Evolutionary conservation across 2,329 filamentous ascomycete species (phyloP), one percentile per base, ranked within the genome.

Genomic region (Paecilomyces sp.): DNA sequence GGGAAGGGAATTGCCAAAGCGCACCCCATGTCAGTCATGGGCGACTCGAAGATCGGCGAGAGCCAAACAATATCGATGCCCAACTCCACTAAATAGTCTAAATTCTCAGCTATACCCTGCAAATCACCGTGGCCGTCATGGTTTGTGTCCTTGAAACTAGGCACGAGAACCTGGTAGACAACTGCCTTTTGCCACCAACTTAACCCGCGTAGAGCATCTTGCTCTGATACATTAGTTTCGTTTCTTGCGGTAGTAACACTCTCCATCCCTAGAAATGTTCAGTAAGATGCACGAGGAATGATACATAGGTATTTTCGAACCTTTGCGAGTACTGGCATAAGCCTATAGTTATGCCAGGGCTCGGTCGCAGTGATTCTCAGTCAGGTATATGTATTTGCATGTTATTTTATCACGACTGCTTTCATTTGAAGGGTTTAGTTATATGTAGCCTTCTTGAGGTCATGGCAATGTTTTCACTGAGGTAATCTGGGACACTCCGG

Each of bases 21-120:
- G 58, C 81, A 82, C 34, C 80, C 80, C 77, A 81, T 81, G 58
- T 82, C 80, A 2, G 74, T 72, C 64, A 80, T 78, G 9, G 79
- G 78, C 24, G 76, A 79, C 61, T 79, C 78, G 66, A 73, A 79
- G 57, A 79, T 74, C 9, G 87, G 88, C 36, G 60, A 68, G 1
- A 73, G 60, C 70, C 70, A 73, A 58, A 74, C 63, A n/a, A 72
- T 68, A 53, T 72, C 70, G 22, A 72, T 61, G 1, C 72, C 72
- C 3, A 74, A 54, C 18, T 36, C 54, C 22, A 62, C 61, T 52
- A 74, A 59, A 57, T 74, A 74, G 15, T 72, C 71, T 11, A 73
- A 60, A 22, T 64, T 65, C 24, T 63, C 62, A 53, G 71, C 67
- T 28, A 74, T 64, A 5, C 72, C 72, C 0, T 55, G 66, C 28